Conservation (phyloP, 192 early-diverging fungal genomes). For the Umbelopsis sp. region DNA sequence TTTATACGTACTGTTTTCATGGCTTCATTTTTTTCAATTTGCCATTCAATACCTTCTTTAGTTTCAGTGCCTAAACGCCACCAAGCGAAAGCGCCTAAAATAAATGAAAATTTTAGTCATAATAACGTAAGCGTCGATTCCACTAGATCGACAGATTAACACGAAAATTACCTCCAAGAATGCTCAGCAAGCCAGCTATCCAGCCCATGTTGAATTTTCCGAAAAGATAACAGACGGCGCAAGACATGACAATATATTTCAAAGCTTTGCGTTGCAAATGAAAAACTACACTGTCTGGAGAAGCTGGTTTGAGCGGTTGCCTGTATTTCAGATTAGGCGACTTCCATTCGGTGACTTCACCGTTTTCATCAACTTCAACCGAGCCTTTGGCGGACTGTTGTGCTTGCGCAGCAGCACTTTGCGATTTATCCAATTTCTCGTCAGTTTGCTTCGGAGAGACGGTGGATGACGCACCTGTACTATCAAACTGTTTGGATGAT, state of each 20-base stretch:
- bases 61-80: constrained; percentile 23
- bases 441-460: not conserved
- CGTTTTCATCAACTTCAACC: not conserved
- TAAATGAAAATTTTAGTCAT: not conserved
- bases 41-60: constrained; percentile 32
- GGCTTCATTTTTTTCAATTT: constrained; percentile 30
- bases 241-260: constrained; percentile 27
- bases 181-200: not conserved
- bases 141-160: not conserved
- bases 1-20: constrained; percentile 26
- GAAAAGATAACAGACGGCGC: constrained; percentile 26
- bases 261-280: constrained; percentile 22
- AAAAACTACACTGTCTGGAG: constrained; percentile 15
- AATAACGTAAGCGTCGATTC: not conserved
- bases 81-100: constrained; percentile 26
- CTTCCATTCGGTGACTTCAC: not conserved
- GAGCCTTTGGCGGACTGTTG: not conserved
- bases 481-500: not conserved
- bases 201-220: constrained; percentile 20
- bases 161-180: constrained; percentile 3
- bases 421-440: not conserved
- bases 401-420: not conserved
- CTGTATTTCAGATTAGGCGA: constrained; percentile 8
- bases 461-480: not conserved
- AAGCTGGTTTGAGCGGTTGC: constrained; percentile 3